Base-by-base conservation (phyloP, 108 stramenopile species). In the Cylindrotheca closterium region DNA sequence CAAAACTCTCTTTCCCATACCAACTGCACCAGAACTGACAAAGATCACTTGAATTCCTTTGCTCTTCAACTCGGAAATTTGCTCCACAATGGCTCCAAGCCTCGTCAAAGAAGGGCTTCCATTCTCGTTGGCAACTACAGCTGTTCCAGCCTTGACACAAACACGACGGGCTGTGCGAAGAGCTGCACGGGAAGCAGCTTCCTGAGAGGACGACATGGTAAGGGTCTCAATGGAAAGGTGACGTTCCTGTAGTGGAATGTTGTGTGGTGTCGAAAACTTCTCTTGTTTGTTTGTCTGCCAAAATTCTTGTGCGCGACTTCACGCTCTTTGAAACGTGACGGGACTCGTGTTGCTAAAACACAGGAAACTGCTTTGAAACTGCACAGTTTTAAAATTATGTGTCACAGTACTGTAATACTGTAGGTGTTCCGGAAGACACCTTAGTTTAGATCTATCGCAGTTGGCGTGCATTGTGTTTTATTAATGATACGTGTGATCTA, bases 51-150 rank as follows among this genome's bases (percentile, higher is more conserved):
- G 72, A 4, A 87, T 78, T 50, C 88, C 85, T 29, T 73, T 63
- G 7, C 75, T 70, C 64, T 80, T 80, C 47, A 97, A 77, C 72
- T 90, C 89, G 5, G 88, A 85, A 60, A 95, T 86, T 67, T 94
- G 93, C 68, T 95, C 96, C 30, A 79, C 80, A 47, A 97, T 88
- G 47, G 91, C 91, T 15, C 93, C 94, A 46, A 97, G 68, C 3
- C 96, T 83, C 17, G 91, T 87, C 28, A 97, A 70, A 46, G 91
- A 94, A 12, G 94, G 94, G 51, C 83, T 79, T 17, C 96, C 96
- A 72, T 91, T 70, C 55, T 88, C 85, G 64, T 94, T 91, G 19
- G 93, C 85, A 19, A 97, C 93, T 24, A 92, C 88, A 18, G 88
- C 86, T 27, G 96, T 97, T 1, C 94, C 96, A 17, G 93, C 90